These are phyloP conservation scores for Austroboletus novae-zelandiae DNA, from an alignment of 1,284 basidiomycete genomes.

Conservation along the genomic window DNA sequence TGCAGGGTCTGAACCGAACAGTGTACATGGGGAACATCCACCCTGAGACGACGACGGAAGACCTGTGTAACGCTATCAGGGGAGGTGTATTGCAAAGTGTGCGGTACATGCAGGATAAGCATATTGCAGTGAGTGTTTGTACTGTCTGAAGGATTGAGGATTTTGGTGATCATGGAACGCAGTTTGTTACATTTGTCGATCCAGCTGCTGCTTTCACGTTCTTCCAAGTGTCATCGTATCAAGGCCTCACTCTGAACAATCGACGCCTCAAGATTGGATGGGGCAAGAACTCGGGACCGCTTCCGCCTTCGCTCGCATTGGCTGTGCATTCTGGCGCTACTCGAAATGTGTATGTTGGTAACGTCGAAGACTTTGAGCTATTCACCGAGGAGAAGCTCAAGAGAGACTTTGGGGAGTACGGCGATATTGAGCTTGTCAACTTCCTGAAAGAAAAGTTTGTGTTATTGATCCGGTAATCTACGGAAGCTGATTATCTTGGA, in stretches of 20 bases:
- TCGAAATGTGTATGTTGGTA: constrained; percentile 92
- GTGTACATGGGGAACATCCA: constrained; percentile 94
- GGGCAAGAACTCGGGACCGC: constrained; percentile 88
- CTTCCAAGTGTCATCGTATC: constrained; percentile 84
- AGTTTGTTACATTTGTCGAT: constrained; percentile 92
- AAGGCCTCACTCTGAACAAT: constrained; percentile 87
- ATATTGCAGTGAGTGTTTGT: constrained; percentile 70
- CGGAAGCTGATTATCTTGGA: constrained; percentile 3
- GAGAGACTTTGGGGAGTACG: constrained; percentile 88
- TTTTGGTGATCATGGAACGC: constrained; percentile 13
- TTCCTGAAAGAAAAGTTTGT: constrained; percentile 90
- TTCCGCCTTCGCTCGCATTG: constrained; percentile 78
- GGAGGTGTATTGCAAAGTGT: constrained; percentile 91
- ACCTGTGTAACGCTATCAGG: constrained; percentile 90
- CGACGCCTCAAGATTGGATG: constrained; percentile 92
- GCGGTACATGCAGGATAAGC: constrained; percentile 90
- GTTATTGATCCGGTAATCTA: neutral
- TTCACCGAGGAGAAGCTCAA: constrained; percentile 85
- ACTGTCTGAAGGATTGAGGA: neutral
- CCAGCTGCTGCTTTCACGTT: constrained; percentile 88
- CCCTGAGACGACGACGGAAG: constrained; percentile 88
- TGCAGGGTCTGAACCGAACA: constrained; percentile 74
- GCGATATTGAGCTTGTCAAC: constrained; percentile 94
- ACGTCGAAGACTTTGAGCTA: constrained; percentile 87
- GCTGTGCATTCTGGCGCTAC: constrained; percentile 89